A percentile compares a stretch with the other conserved stretches of the same genome.
Evolutionary conservation across 2,329 filamentous ascomycete genomes (phyloP).

Genomic region (Chaetomium sp.): DNA sequence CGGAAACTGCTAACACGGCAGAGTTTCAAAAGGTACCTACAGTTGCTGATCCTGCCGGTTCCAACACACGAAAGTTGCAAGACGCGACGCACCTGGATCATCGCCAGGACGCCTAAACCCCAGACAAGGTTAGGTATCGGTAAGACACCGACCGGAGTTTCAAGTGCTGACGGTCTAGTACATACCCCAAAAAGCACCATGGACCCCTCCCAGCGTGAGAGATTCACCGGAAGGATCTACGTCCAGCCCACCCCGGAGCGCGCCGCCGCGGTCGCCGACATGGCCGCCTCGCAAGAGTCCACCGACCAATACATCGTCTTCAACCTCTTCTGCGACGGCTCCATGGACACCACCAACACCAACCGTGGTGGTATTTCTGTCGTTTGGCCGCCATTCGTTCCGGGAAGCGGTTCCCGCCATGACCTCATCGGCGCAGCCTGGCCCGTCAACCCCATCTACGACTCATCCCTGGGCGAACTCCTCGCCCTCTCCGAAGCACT

Average conservation of each 20-base stretch:
- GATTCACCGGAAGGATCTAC: background rate
- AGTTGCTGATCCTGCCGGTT: background rate
- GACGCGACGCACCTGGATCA: background rate
- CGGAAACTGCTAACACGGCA: background rate
- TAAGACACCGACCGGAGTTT: background rate
- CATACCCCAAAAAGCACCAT: background rate
- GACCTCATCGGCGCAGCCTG: background rate
- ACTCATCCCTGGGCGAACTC: background rate
- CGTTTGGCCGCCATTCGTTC: background rate
- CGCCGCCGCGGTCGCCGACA: background rate
- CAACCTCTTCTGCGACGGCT: slow-evolving; percentile 2
- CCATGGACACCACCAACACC: background rate
- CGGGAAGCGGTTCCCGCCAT: background rate
- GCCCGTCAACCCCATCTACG: background rate
- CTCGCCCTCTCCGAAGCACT: background rate
- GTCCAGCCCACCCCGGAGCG: background rate
- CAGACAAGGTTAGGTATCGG: background rate
- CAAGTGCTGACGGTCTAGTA: background rate
- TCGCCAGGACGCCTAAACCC: background rate
- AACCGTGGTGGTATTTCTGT: background rate
- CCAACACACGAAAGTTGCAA: background rate
- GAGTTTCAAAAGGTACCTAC: background rate
- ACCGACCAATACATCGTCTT: background rate
- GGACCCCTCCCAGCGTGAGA: background rate
- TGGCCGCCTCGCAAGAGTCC: background rate